phyloP scores from a whole-genome alignment of 2,329 filamentous ascomycete genomes.

The Coniella vitis region DNA sequence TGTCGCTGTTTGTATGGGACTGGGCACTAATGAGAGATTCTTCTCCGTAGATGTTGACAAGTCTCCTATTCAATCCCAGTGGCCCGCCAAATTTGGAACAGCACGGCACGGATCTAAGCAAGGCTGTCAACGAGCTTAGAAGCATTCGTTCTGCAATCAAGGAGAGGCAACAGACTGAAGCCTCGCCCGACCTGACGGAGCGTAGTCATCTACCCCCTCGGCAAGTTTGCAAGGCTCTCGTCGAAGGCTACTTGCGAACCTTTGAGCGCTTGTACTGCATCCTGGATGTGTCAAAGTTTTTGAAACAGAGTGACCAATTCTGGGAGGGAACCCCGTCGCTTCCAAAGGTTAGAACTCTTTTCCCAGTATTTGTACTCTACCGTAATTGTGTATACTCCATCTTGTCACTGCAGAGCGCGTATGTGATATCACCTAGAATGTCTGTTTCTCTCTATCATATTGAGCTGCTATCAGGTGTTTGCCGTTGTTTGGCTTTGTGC shows the following conservation, averaged over 20 bases:
- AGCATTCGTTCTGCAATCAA: background rate
- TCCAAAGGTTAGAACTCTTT: background rate
- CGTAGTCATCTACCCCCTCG: slow-evolving; percentile 31
- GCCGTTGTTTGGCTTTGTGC: too few relatives aligned
- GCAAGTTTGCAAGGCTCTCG: slow-evolving; percentile 40
- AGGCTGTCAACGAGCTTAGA: background rate
- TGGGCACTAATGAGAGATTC: background rate
- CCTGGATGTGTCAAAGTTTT: slow-evolving; percentile 51
- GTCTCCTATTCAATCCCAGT: background rate
- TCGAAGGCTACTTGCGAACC: slow-evolving; percentile 48
- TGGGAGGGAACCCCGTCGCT: slow-evolving; percentile 35
- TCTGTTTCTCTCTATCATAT: background rate
- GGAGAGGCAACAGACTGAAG: background rate
- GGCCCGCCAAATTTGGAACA: background rate
- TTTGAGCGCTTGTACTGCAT: slow-evolving; percentile 52
- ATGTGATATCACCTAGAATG: too few relatives aligned
- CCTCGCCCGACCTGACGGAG: background rate
- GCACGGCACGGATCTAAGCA: background rate
- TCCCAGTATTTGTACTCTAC: background rate
- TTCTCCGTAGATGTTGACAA: background rate
- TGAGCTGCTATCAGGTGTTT: too few relatives aligned
- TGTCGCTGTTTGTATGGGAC: too few relatives aligned
- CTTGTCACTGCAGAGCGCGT: background rate
- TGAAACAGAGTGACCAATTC: slow-evolving; percentile 43
- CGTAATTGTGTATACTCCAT: too few relatives aligned